A percentile compares a stretch with the other conserved stretches of the same genome.
Evolutionary conservation across 2,329 filamentous ascomycete species (phyloP).

Genomic region (Pseudocercospora fijiensis): DNA sequence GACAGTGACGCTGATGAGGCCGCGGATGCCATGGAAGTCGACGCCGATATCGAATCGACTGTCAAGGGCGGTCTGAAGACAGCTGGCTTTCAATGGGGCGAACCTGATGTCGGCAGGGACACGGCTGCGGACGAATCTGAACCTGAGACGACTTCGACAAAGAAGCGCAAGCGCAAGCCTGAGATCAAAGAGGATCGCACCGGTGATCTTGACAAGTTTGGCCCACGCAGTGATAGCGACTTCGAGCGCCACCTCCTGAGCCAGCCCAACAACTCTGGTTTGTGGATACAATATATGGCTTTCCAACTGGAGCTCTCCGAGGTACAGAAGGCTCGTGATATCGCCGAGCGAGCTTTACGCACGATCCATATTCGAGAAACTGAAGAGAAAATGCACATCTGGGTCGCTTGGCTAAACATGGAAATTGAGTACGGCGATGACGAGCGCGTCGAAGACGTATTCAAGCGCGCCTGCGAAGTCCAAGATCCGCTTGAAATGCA

Average conservation of each 20-base stretch:
- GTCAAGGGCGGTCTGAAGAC: constrained; percentile 57
- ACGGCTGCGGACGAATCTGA: constrained; percentile 58
- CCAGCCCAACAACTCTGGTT: constrained; percentile 84
- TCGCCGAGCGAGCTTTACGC: constrained; percentile 84
- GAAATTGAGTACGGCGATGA: constrained; percentile 81
- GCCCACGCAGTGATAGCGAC: constrained; percentile 85
- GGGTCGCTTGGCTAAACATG: constrained; percentile 91
- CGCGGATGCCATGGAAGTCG: constrained; percentile 48
- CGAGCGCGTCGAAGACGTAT: constrained; percentile 77
- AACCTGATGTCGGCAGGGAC: constrained; percentile 49
- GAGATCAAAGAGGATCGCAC: constrained; percentile 85
- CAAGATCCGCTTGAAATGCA: constrained; percentile 90
- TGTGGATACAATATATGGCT: constrained; percentile 99
- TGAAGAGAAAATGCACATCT: constrained; percentile 89
- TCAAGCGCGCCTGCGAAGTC: constrained; percentile 89
- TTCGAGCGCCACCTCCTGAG: constrained; percentile 91
- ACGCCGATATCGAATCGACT: constrained; percentile 32
- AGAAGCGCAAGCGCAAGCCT: constrained; percentile 65
- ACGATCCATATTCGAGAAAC: constrained; percentile 91
- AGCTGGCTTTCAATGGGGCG: constrained; percentile 85
- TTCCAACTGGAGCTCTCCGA: constrained; percentile 94
- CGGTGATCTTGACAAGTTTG: constrained; percentile 83
- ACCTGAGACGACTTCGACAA: constrained; percentile 48
- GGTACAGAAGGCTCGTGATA: constrained; percentile 79
- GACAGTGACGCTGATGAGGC: constrained; percentile 52